Evolutionary conservation across 139 green algal species (phyloP), one percentile per base, ranked within the genome.

Genomic region (Yamagishiella unicocca): DNA sequence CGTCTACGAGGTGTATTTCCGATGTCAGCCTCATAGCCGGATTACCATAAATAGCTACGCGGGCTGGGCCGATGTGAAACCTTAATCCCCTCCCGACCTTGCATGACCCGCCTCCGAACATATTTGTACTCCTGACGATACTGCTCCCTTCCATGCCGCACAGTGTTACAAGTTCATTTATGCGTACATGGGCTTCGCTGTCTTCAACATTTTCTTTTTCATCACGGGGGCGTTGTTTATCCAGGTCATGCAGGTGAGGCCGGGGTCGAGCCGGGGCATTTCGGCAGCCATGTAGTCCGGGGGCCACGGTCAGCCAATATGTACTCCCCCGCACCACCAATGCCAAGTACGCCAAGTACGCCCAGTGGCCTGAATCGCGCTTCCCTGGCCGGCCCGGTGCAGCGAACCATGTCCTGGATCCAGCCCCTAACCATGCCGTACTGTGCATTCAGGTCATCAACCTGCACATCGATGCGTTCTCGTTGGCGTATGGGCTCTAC

Each of bases 161-260:
- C 93, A 97, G 95, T 98, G 93, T 78, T 93, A 94, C 78, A 92
- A 91, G 22, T 37, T 96, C 45, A 99, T 99, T 19, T 98, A 95
- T 73, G 94, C 68, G 8, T 99, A 99, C 93, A 98, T 99, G 96
- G 96, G 90, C 2, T 99, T 99, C 89, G 93, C 96, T 1, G 94
- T 96, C 66, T 97, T 99, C 84, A 94, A 94, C 90, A 97, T 99
- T 54, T 98, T 99, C 91, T 98, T 98, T 88, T 89, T 98, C 53
- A 87, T 99, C 58, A 96, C 95, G 0, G 97, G 96, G 10, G 84
- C 92, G 3, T 87, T 99, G 1, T 75, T 88, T 25, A 50, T 87
- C 67, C 66, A 87, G 45, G 81, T 79, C 35, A 67, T 82, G 74
- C 29, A 82, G 74, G 74, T 82, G 50, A 25, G 33, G 67, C n/a